These are phyloP conservation scores for Verticillium nubilum DNA, from an alignment of 2,329 filamentous ascomycete genomes.

Conservation along the genomic window DNA sequence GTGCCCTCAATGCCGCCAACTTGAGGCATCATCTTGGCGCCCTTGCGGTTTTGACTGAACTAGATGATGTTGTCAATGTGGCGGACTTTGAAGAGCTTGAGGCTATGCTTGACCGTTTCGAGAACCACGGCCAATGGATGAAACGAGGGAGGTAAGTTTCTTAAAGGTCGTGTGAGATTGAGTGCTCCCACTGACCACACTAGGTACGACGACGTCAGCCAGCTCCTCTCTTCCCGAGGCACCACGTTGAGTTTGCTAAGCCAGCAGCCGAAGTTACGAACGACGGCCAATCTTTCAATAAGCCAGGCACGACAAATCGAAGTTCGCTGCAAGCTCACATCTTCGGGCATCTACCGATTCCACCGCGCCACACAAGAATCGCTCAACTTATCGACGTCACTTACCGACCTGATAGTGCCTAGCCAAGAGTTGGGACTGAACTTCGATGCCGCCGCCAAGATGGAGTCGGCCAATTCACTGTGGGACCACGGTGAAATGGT, in stretches of 20 bases:
- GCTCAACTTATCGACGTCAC: slow-evolving; percentile 74
- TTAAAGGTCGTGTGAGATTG: too few species aligned
- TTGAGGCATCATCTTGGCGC: slow-evolving; percentile 53
- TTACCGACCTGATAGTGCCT: slow-evolving; percentile 69
- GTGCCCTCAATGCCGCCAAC: slow-evolving; percentile 42
- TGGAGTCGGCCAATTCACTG: slow-evolving; percentile 82
- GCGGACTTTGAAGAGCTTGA: slow-evolving; percentile 55
- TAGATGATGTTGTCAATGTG: slow-evolving; percentile 69
- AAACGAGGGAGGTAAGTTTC: slow-evolving; percentile 65
- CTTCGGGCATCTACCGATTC: slow-evolving; percentile 69
- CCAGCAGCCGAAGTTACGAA: slow-evolving; percentile 59
- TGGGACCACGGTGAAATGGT: slow-evolving; percentile 93
- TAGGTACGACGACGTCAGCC: slow-evolving; percentile 71
- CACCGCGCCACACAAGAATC: slow-evolving; percentile 84
- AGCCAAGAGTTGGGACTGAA: slow-evolving; percentile 68
- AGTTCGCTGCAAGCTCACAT: slow-evolving; percentile 68
- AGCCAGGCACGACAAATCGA: slow-evolving; percentile 66
- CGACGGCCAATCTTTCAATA: slow-evolving; percentile 53
- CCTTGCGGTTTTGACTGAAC: slow-evolving; percentile 71
- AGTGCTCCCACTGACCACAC: not conserved
- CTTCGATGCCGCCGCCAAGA: slow-evolving; percentile 69
- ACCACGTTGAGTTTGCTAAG: slow-evolving; percentile 77
- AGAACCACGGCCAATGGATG: slow-evolving; percentile 70
- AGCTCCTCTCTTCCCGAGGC: slow-evolving; percentile 76
- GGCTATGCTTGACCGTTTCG: slow-evolving; percentile 57